A percentile compares a stretch with the other conserved stretches of the same genome.
phyloP scores from a whole-genome alignment of 192 early-diverging fungal species.

The Coemansia sp. region DNA sequence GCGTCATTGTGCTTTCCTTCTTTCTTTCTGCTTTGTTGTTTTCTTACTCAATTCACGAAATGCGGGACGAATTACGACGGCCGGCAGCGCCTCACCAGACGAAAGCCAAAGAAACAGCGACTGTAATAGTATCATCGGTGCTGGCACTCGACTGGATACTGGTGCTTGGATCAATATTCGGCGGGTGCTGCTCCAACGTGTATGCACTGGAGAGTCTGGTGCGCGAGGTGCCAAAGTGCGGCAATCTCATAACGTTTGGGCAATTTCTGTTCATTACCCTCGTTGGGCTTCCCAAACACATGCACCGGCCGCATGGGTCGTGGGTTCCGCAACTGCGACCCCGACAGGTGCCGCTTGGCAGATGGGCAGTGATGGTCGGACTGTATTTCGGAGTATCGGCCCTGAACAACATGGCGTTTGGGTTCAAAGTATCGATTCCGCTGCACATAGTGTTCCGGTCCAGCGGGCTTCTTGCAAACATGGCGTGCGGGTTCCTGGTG shows the following conservation, averaged over 20 bases:
- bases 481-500: conserved; percentile 70
- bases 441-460: conserved; percentile 91
- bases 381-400: conserved; percentile 79
- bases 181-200: conserved; percentile 87
- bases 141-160: conserved; percentile 55
- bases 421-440: conserved; percentile 80
- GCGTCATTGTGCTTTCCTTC: too few relatives aligned
- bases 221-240: conserved; percentile 56
- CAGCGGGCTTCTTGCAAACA: conserved; percentile 78
- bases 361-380: conserved; percentile 75
- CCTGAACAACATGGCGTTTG: conserved; percentile 80
- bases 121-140: conserved; percentile 15
- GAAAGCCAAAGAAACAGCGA: conserved; percentile 6
- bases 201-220: conserved; percentile 81
- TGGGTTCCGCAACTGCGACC: conserved; percentile 56
- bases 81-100: not conserved
- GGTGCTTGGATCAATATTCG: conserved; percentile 77
- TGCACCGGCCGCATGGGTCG: conserved; percentile 39
- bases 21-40: too few relatives aligned
- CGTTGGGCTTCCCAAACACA: conserved; percentile 62
- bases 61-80: not conserved
- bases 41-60: too few relatives aligned
- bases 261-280: conserved; percentile 81
- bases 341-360: conserved; percentile 64
- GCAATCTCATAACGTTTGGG: conserved; percentile 80